Percentiles rank a stretch among this genome's conserved stretches.
These are phyloP conservation scores for Cutaneotrichosporon cavernicola DNA, from an alignment of 1,284 basidiomycete genomes.

Conservation along the genomic window DNA sequence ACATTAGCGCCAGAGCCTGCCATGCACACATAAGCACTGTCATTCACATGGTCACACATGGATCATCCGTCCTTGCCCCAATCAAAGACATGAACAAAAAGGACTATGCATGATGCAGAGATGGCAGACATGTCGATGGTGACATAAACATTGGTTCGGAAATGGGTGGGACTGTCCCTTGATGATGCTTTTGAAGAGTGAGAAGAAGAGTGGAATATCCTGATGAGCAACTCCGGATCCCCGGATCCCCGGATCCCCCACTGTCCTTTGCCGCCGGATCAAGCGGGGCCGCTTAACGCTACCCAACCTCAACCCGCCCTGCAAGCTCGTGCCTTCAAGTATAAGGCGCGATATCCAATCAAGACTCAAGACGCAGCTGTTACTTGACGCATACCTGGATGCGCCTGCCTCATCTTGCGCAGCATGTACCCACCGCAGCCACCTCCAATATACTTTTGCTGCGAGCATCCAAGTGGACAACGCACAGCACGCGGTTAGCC, in stretches of 20 bases:
- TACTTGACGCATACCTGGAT: background rate
- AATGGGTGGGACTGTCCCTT: too few relatives aligned
- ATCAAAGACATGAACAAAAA: too few relatives aligned
- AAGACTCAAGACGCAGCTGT: background rate
- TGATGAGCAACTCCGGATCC: background rate
- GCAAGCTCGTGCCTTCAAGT: background rate
- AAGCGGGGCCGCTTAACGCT: background rate
- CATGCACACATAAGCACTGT: too few relatives aligned
- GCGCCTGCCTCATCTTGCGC: background rate
- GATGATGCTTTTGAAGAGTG: too few relatives aligned
- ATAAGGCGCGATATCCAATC: background rate
- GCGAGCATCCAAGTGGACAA: background rate
- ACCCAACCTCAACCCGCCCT: background rate
- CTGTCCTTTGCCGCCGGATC: background rate
- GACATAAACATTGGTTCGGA: too few relatives aligned
- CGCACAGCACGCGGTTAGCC: conserved; percentile 1
- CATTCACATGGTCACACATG: too few relatives aligned
- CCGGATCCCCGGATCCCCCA: background rate
- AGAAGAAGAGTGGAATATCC: background rate
- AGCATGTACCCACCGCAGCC: background rate
- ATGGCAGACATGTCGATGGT: too few relatives aligned
- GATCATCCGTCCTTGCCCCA: too few relatives aligned
- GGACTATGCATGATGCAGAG: background rate
- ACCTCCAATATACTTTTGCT: background rate
- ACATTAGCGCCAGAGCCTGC: too few relatives aligned